Conservation (phyloP, 352 stramenopile species). For the Phytophthora ohioensis region DNA sequence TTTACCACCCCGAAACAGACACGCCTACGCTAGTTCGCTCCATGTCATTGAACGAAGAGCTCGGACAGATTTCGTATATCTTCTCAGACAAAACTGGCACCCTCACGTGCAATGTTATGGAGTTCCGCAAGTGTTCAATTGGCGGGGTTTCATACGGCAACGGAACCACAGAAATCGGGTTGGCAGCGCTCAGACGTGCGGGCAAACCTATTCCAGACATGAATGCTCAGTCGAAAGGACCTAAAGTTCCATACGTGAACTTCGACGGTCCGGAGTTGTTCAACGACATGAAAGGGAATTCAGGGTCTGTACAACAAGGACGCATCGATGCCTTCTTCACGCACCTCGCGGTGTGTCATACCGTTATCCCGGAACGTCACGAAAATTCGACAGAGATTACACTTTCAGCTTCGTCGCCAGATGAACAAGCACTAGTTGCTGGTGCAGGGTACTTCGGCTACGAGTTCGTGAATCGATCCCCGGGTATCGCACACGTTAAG, state of each 20-base stretch:
- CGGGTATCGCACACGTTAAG: constrained; percentile 58
- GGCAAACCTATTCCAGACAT: constrained; percentile 63
- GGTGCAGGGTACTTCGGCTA: constrained; percentile 81
- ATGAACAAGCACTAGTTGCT: constrained; percentile 90
- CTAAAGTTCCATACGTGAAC: constrained; percentile 74
- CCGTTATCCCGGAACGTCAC: constrained; percentile 96
- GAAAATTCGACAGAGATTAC: constrained; percentile 69
- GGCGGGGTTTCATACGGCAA: constrained; percentile 90
- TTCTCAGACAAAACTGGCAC: constrained; percentile 99
- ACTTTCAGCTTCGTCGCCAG: constrained; percentile 80
- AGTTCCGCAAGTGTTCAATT: constrained; percentile 95
- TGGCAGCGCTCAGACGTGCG: constrained; percentile 68
- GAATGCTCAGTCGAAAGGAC: constrained; percentile 23
- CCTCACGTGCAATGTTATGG: constrained; percentile 99
- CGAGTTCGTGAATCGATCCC: constrained; percentile 73
- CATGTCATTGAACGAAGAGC: constrained; percentile 95
- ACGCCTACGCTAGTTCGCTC: constrained; percentile 92
- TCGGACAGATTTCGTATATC: constrained; percentile 98
- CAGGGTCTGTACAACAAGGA: constrained; percentile 54
- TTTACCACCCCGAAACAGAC: constrained; percentile 91
- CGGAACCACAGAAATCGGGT: constrained; percentile 85
- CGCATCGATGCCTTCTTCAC: constrained; percentile 84
- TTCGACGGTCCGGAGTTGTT: constrained; percentile 78
- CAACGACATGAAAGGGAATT: constrained; percentile 69
- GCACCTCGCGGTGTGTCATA: constrained; percentile 94